Base-by-base conservation (phyloP, 83 land plant species). In the Picea abies region DNA sequence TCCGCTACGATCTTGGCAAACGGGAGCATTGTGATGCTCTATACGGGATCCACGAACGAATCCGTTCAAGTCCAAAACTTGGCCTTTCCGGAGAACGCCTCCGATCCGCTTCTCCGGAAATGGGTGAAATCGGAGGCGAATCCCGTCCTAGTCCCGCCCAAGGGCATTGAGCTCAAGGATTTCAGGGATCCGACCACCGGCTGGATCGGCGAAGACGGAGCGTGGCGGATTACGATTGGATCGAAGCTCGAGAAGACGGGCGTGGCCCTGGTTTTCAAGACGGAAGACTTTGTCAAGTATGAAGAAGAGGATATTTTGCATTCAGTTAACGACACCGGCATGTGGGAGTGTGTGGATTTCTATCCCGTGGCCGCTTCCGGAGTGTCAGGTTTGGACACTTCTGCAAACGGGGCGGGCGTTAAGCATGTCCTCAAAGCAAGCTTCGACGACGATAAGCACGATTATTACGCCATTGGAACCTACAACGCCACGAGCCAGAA, bases 111-210 rank as follows among this genome's bases (percentile, higher is more conserved):
- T 66, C 95, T 97, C 56, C 82, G 85, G 65, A 56, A 90, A 2
- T 97, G 98, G 97, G 60, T 81, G 76, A 97, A 94, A 65, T 86
- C 78, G 71, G 41, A 87, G 0, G 87, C 86, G 35, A 95, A 97
- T 84, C 98, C 96, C 0, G 91, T 95, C 79, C 82, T 97, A 8
- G 60, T 83, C 66, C 96, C 94, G 0, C 98, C 98, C 0, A 80
- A 73, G 12, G 92, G 92, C 63, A 84, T 95, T 60, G 65, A 26
- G n/a, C 22, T 8, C 67, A 81, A 79, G 81, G 98, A 97, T 84
- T 95, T 95, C 84, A 89, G 97, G n/a, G 99, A 97, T 81, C 99
- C 96, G 3, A 92, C 98, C 68, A 97, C 98, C 3, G 97, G 95
- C 8, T 97, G 98, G 99, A 64, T 47, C 35, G 86, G 81, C 0